Conservation (phyloP, 1,284 basidiomycete genomes). For the Marasmius tenuissimus region DNA sequence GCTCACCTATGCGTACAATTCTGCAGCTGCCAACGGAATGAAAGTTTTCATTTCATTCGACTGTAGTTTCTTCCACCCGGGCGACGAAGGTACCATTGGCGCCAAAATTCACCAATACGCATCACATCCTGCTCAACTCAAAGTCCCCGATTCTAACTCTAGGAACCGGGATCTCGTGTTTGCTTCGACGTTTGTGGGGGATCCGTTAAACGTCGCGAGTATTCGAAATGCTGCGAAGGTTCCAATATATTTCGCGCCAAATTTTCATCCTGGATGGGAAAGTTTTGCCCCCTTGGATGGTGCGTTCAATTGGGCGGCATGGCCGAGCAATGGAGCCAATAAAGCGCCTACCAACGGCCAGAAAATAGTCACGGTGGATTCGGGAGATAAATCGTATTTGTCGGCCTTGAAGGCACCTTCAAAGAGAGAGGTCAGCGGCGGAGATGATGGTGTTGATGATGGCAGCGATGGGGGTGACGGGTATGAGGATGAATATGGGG, state of each 20-base stretch:
- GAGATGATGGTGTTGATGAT: neutral
- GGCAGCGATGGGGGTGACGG: neutral
- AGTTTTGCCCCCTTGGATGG: conserved; percentile 20
- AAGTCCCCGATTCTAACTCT: neutral
- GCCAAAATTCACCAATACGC: conserved; percentile 22
- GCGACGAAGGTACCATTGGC: conserved; percentile 16
- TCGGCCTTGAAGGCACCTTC: conserved; percentile 12
- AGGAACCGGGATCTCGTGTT: conserved; percentile 17
- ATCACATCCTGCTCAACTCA: conserved; percentile 18
- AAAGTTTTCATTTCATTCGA: conserved; percentile 37
- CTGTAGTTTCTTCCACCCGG: conserved; percentile 21
- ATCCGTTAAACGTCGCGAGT: conserved; percentile 16
- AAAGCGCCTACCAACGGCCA: conserved; percentile 17
- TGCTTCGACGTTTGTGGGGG: conserved; percentile 17
- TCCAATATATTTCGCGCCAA: conserved; percentile 19
- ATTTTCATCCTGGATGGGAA: conserved; percentile 20
- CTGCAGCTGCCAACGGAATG: conserved; percentile 28
- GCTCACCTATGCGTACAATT: conserved; percentile 28
- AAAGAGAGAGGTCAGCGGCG: neutral
- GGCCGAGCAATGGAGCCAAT: conserved; percentile 22
- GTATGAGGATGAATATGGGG: no score
- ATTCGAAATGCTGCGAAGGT: conserved; percentile 14
- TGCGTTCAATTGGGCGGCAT: conserved; percentile 22
- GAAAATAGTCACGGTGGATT: conserved; percentile 23
- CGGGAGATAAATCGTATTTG: conserved; percentile 23